phyloP scores from a whole-genome alignment of 2,329 filamentous ascomycete species.

The Colletotrichum nymphaeae region DNA sequence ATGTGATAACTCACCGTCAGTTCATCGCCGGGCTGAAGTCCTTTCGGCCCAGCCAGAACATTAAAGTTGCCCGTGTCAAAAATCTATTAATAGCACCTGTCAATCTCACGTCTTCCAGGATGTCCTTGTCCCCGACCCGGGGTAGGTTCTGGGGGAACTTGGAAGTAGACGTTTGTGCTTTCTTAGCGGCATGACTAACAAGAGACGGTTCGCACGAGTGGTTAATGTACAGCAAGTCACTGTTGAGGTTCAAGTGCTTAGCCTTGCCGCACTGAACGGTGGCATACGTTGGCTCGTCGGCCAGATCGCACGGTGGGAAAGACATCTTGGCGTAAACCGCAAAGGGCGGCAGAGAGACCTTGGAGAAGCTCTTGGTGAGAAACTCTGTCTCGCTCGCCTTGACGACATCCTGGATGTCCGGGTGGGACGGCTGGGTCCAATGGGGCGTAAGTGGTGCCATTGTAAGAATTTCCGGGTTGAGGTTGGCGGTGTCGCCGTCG shows the following conservation, averaged over 20 bases:
- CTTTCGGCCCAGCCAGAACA: conserved; percentile 68
- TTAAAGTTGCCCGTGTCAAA: conserved; percentile 69
- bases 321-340: conserved; percentile 74
- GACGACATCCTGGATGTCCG: conserved; percentile 67
- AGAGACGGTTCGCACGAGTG: conserved; percentile 75
- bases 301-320: conserved; percentile 71
- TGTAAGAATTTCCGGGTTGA: conserved; percentile 35
- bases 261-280: conserved; percentile 70
- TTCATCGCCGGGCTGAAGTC: conserved; percentile 66
- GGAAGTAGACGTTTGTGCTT: neutral
- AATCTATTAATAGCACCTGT: conserved; percentile 53
- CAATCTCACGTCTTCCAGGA: conserved; percentile 22
- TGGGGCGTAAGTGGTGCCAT: conserved; percentile 69
- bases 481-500: neutral
- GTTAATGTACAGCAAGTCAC: conserved; percentile 75
- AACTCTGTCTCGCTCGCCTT: conserved; percentile 62
- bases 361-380: conserved; percentile 70
- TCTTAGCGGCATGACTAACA: conserved; percentile 53
- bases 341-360: conserved; percentile 67
- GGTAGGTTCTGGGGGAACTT: neutral
- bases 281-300: conserved; percentile 68
- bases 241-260: conserved; percentile 72
- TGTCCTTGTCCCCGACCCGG: conserved; percentile 16
- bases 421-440: conserved; percentile 72
- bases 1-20: conserved; percentile 57